Evolutionary conservation across 108 stramenopile genomes (phyloP).

Genomic region (Conticribra weissflogii): DNA sequence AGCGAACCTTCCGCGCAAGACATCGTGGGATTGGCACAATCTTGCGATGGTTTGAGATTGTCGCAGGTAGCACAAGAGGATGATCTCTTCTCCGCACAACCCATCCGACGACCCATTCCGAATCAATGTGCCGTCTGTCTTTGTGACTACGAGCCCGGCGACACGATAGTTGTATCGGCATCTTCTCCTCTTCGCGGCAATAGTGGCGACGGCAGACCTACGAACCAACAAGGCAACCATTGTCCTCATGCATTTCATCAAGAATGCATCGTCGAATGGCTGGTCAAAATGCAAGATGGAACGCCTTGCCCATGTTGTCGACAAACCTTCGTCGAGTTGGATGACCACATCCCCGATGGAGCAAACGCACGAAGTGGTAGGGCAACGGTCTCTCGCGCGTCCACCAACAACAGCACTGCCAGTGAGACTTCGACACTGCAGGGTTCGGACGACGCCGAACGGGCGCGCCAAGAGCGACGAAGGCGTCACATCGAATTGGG

Average conservation of each 20-base stretch:
- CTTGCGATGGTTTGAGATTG: too few relatives aligned
- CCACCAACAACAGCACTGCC: neutral
- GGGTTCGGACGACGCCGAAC: neutral
- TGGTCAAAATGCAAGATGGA: slow-evolving; percentile 65
- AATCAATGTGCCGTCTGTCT: slow-evolving; percentile 82
- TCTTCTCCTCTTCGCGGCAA: neutral
- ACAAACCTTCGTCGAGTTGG: slow-evolving; percentile 65
- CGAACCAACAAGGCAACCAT: slow-evolving; percentile 12
- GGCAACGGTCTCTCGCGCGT: too few relatives aligned
- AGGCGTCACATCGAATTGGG: slow-evolving; percentile 4
- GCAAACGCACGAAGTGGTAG: too few relatives aligned
- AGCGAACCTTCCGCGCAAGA: slow-evolving; percentile 1
- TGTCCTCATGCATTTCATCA: slow-evolving; percentile 79
- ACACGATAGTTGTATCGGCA: slow-evolving; percentile 57
- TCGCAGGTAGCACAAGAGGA: too few relatives aligned
- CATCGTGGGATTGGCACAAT: too few relatives aligned
- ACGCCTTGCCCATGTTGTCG: slow-evolving; percentile 77
- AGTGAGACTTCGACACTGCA: slow-evolving; percentile 7
- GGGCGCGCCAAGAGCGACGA: slow-evolving; percentile 3
- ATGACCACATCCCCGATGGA: neutral
- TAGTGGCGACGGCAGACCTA: neutral
- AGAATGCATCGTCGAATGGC: slow-evolving; percentile 74
- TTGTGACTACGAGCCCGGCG: slow-evolving; percentile 60
- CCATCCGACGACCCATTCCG: slow-evolving; percentile 53
- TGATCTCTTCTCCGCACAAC: too few relatives aligned